Conservation (phyloP, 78 protist species). For the Bodo saltans region DNA sequence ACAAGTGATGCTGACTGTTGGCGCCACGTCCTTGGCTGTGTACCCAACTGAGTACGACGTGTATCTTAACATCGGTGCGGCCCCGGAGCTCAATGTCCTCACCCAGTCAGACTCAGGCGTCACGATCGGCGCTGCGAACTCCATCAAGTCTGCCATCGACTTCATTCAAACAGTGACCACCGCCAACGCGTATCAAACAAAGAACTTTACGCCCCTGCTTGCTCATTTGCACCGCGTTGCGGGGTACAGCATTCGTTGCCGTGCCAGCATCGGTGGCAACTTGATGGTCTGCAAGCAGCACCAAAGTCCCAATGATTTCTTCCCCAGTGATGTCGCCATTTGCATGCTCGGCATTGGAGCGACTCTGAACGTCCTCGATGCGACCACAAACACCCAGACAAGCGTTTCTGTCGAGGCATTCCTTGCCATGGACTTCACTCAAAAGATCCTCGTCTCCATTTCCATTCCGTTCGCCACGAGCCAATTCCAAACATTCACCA, state of each 20-base stretch:
- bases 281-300: slow-evolving; percentile 4
- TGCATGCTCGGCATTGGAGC: slow-evolving; percentile 5
- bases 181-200: neutral
- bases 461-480: neutral
- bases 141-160: neutral
- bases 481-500: neutral
- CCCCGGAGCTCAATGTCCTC: neutral
- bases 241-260: neutral
- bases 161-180: neutral
- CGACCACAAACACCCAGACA: neutral
- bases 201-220: neutral
- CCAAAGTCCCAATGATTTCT: neutral
- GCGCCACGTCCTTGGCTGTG: neutral
- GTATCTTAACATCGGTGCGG: neutral
- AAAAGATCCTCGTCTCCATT: neutral
- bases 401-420: neutral
- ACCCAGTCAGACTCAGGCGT: neutral
- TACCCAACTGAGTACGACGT: neutral
- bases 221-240: neutral
- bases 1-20: neutral
- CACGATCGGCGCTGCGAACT: neutral
- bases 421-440: neutral
- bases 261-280: neutral
- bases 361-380: neutral
- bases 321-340: neutral